Evolutionary conservation across 2,329 filamentous ascomycete species (phyloP).

Genomic region (Ceratocystis eucalypticola): DNA sequence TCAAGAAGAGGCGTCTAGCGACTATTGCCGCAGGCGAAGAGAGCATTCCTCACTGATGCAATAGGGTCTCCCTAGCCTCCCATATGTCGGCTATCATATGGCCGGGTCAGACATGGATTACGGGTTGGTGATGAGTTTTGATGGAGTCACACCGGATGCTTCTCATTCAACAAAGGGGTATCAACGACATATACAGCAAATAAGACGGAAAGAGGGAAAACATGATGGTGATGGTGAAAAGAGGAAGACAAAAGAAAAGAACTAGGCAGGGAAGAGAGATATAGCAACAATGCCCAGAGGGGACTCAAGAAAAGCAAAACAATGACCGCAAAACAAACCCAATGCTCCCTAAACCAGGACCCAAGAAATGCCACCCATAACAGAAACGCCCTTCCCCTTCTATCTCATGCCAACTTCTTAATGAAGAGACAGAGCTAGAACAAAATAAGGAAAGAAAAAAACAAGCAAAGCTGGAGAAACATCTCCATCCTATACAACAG

Average conservation of each 20-base stretch:
- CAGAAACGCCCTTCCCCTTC: constrained; percentile 2
- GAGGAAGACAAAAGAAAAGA: neutral
- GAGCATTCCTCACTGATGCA: neutral
- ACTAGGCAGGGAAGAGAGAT: neutral
- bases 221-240: neutral
- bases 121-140: too few relatives aligned
- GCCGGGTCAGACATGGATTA: too few relatives aligned
- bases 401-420: neutral
- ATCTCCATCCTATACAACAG: neutral
- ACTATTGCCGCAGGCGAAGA: neutral
- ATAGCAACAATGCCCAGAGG: neutral
- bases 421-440: neutral
- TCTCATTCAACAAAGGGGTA: constrained; percentile 15
- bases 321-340: neutral
- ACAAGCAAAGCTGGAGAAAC: neutral
- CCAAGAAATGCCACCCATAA: neutral
- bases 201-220: constrained; percentile 2
- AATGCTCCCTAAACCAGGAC: constrained; percentile 1
- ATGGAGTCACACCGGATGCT: neutral
- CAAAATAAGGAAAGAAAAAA: neutral
- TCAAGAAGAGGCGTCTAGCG: constrained; percentile 18
- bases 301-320: neutral
- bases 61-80: neutral
- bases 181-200: constrained; percentile 12
- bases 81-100: neutral